Evolutionary conservation across 2,329 filamentous ascomycete genomes (phyloP).

Genomic region (Teratosphaeria viscida): DNA sequence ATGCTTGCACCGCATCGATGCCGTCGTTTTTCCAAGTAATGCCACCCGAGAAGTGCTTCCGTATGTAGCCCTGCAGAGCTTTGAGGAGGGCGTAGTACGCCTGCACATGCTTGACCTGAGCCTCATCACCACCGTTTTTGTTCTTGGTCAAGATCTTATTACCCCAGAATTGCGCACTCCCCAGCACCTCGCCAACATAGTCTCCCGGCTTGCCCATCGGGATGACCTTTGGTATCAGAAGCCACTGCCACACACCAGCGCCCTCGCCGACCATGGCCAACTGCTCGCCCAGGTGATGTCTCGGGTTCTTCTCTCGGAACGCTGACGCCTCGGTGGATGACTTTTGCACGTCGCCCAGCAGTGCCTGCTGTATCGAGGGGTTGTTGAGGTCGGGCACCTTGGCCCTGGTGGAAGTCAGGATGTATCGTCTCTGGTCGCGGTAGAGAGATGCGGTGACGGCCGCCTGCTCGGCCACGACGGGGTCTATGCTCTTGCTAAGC

Average conservation of each 20-base stretch:
- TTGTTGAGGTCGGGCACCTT: conserved; percentile 78
- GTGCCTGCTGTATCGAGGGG: conserved; percentile 56
- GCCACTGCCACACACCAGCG: conserved; percentile 83
- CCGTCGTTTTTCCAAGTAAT: conserved; percentile 79
- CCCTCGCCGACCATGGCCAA: conserved; percentile 82
- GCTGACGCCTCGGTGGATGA: conserved; percentile 21
- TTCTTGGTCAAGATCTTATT: conserved; percentile 87
- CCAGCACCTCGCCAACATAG: conserved; percentile 72
- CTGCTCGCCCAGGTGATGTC: conserved; percentile 53
- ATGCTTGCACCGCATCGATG: conserved; percentile 57
- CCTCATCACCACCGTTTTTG: conserved; percentile 63
- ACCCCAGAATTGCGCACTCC: conserved; percentile 83
- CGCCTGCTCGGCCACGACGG: conserved; percentile 57
- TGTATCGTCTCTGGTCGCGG: conserved; percentile 73
- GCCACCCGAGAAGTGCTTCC: conserved; percentile 68
- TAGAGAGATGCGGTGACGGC: conserved; percentile 55
- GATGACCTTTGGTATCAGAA: conserved; percentile 54
- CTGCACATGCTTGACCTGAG: conserved; percentile 80
- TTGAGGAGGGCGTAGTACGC: conserved; percentile 88
- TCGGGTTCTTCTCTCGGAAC: conserved; percentile 70
- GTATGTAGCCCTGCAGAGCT: conserved; percentile 71
- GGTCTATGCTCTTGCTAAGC: conserved; percentile 67
- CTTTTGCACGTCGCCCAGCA: conserved; percentile 79
- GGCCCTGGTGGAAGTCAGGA: conserved; percentile 78
- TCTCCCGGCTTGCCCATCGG: conserved; percentile 59